phyloP scores from a whole-genome alignment of 768 basidiomycete genomes.

The Psilocybe cubensis region DNA sequence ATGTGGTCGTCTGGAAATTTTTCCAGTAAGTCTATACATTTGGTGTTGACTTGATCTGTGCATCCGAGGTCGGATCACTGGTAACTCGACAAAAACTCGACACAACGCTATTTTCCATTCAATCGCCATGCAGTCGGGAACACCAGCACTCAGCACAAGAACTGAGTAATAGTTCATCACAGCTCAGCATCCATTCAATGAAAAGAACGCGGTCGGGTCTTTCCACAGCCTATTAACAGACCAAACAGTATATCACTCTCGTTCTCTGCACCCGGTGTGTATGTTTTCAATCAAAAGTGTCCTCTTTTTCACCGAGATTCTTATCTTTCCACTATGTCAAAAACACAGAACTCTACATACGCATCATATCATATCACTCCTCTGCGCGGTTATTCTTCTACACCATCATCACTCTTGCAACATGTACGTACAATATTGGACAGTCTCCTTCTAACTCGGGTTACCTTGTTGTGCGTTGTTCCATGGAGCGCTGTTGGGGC shows the following conservation, averaged over 20 bases:
- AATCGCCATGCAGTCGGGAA: too few species aligned
- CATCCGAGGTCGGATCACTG: not conserved
- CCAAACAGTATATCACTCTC: not conserved
- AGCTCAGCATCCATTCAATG: not conserved
- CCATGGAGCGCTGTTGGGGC: not conserved
- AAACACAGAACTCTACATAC: too few species aligned
- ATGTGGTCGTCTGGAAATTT: not conserved
- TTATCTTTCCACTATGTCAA: not conserved
- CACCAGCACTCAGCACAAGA: not conserved
- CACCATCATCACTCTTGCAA: not conserved
- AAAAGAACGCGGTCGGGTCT: not conserved
- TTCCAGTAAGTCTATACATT: not conserved
- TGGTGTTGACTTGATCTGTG: not conserved
- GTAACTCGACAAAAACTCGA: not conserved
- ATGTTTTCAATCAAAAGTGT: not conserved
- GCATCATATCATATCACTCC: not conserved
- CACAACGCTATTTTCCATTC: not conserved
- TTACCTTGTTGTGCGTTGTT: not conserved
- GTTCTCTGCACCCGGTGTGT: not conserved
- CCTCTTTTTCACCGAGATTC: conserved; percentile 1
- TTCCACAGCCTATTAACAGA: not conserved
- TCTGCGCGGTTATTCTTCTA: not conserved
- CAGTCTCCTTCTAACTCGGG: not conserved
- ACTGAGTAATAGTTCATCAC: not conserved
- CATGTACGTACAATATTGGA: not conserved